Percentiles rank a stretch among this genome's conserved stretches.
Evolutionary conservation across 148 eudicot genomes (phyloP).

Genomic region (Vaccinium myrtillus): DNA sequence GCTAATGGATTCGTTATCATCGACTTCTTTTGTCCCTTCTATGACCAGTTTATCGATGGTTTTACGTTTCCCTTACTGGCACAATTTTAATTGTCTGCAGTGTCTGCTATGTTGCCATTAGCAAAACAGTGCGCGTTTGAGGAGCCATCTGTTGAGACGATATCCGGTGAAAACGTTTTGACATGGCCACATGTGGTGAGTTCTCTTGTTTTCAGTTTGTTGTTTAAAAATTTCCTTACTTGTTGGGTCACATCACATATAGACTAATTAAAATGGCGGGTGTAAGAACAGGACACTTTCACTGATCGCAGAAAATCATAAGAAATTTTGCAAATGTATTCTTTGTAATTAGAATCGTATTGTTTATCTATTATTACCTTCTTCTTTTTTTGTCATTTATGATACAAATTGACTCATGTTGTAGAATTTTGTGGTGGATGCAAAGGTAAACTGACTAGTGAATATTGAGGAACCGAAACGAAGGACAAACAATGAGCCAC

Average conservation of each 20-base stretch:
- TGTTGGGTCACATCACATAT: not conserved
- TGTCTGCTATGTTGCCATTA: slow-evolving; percentile 93
- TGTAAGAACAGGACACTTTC: not conserved
- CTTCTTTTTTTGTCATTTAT: not conserved
- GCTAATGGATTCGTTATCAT: not conserved
- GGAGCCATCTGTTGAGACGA: slow-evolving; percentile 93
- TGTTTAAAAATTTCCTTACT: not conserved
- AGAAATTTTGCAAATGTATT: not conserved
- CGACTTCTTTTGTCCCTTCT: not conserved
- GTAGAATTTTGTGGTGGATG: not conserved
- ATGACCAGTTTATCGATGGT: not conserved
- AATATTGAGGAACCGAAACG: not conserved
- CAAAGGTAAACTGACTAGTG: not conserved
- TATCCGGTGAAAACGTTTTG: slow-evolving; percentile 82
- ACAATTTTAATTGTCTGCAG: slow-evolving; percentile 39
- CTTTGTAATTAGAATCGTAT: not conserved
- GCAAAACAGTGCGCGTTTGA: slow-evolving; percentile 99
- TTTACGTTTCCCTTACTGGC: slow-evolving; percentile 1
- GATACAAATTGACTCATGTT: not conserved
- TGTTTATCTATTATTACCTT: not conserved
- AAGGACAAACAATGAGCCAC: not conserved
- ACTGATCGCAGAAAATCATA: not conserved
- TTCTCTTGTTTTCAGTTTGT: slow-evolving; percentile 16
- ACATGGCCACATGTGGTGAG: slow-evolving; percentile 99
- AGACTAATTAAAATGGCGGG: not conserved